Evolutionary conservation across 78 protist species (phyloP).

Genomic region (Thecamonas trahens): DNA sequence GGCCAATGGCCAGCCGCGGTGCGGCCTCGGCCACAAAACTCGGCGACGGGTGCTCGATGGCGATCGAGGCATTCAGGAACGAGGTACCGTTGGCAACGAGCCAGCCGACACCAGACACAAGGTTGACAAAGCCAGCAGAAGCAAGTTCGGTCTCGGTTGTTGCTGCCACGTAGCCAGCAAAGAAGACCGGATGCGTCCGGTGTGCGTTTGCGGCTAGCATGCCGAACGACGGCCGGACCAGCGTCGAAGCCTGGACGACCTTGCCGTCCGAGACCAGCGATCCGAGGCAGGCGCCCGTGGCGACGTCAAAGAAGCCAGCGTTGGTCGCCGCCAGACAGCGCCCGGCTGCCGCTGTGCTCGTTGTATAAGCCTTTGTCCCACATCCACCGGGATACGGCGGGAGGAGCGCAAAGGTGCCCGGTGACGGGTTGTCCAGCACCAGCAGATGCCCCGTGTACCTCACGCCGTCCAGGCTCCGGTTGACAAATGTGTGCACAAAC

Average conservation of each 20-base stretch:
- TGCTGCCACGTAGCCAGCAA: constrained; percentile 18
- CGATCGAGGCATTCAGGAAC: background rate
- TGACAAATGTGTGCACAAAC: too few relatives aligned
- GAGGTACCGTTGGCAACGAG: constrained; percentile 3
- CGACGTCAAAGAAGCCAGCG: constrained; percentile 28
- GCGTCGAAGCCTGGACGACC: background rate
- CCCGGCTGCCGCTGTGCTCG: background rate
- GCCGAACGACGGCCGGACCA: constrained; percentile 8
- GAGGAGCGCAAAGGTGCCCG: too few relatives aligned
- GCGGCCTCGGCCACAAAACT: background rate
- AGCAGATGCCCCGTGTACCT: too few relatives aligned
- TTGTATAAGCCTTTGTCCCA: too few relatives aligned
- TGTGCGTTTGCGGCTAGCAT: background rate
- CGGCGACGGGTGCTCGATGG: background rate
- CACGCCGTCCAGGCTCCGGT: too few relatives aligned
- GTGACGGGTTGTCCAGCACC: too few relatives aligned
- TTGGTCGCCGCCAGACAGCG: constrained; percentile 23
- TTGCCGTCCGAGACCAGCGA: background rate
- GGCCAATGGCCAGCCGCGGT: constrained; percentile 27
- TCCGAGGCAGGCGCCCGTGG: constrained; percentile 15
- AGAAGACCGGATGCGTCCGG: background rate
- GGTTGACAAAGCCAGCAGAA: background rate
- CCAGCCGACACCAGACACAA: constrained; percentile 24
- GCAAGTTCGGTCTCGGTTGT: background rate
- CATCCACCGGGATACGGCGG: too few relatives aligned